Evolutionary conservation across 2,329 filamentous ascomycete species (phyloP), one percentile per base, ranked within the genome.

Genomic region (Ambrosiella beaveri): DNA sequence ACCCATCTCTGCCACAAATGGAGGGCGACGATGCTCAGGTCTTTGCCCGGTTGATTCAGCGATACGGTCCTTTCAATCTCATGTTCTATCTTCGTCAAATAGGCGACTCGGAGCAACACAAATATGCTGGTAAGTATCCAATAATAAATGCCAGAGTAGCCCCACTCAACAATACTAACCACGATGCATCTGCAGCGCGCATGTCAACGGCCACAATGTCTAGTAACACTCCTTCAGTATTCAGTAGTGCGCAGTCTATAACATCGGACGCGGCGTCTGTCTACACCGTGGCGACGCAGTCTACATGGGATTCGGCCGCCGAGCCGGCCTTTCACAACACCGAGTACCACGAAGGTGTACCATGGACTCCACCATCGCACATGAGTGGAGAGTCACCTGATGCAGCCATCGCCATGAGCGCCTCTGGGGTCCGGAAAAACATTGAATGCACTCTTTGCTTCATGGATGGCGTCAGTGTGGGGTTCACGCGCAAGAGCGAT

Each of bases 401-500:
- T 54, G 59, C 56, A 17, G 50, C 54, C 36, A 53, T 54, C 39
- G 54, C 60, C 8, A 35, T 56, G 7, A 54, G 37, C 0, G 17
- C 69, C 67, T n/a, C 62, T 56, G 27, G 56, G 50, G 39, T 47
- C 17, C 59, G 61, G 27, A 65, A 64, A 40, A 59, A 62, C 37
- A 65, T 65, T 44, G 63, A 74, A 64, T 74, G 72, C 62, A 72
- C 71, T 36, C 71, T 74, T 66, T 74, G 72, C 64, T 73, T 71
- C 61, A 64, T 73, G 47, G 71, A 74, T 64, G 71, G 70, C 64
- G 73, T 73, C 62, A 68, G 68, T 13, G 71, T 74, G 27, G 71
- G 71, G 40, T 74, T 74, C 54, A 71, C 71, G 40, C 69, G 72
- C 59, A 74, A 74, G 65, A 73, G 71, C 63, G 72, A 74, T 62